Conservation (phyloP, 2,329 filamentous ascomycete species). For the Colletotrichum musicola region DNA sequence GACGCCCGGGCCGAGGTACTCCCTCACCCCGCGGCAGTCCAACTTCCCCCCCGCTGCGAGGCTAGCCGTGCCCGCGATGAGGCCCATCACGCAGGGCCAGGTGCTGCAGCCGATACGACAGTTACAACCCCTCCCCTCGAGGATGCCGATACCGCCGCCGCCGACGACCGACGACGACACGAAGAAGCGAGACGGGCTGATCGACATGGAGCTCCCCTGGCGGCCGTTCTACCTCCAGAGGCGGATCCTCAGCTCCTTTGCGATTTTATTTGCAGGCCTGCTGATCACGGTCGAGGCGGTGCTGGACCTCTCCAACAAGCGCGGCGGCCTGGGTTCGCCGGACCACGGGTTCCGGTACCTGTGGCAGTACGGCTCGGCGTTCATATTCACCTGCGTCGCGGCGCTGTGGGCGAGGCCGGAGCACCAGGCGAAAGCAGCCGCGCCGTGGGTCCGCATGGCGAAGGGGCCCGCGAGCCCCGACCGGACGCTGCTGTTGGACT, state of each 20-base stretch:
- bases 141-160: neutral
- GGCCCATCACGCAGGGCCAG: conserved; percentile 14
- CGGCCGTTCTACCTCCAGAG: conserved; percentile 52
- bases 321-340: conserved; percentile 46
- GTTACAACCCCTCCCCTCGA: neutral
- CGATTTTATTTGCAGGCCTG: conserved; percentile 45
- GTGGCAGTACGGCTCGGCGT: conserved; percentile 52
- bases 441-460: conserved; percentile 54
- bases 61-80: conserved; percentile 12
- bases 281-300: conserved; percentile 48
- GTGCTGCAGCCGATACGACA: neutral
- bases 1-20: conserved; percentile 20
- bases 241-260: conserved; percentile 47
- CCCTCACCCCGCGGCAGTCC: conserved; percentile 13
- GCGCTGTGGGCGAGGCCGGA: conserved; percentile 53
- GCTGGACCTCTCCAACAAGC: conserved; percentile 47
- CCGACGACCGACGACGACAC: neutral
- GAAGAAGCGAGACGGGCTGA: conserved; percentile 38
- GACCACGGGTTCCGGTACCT: conserved; percentile 48
- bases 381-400: conserved; percentile 49
- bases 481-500: conserved; percentile 53
- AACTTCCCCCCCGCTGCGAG: conserved; percentile 4
- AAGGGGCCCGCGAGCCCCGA: conserved; percentile 46
- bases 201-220: conserved; percentile 49
- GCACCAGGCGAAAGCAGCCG: conserved; percentile 52